Evolutionary conservation across 768 basidiomycete species (phyloP).

Genomic region (Epithele typhae): DNA sequence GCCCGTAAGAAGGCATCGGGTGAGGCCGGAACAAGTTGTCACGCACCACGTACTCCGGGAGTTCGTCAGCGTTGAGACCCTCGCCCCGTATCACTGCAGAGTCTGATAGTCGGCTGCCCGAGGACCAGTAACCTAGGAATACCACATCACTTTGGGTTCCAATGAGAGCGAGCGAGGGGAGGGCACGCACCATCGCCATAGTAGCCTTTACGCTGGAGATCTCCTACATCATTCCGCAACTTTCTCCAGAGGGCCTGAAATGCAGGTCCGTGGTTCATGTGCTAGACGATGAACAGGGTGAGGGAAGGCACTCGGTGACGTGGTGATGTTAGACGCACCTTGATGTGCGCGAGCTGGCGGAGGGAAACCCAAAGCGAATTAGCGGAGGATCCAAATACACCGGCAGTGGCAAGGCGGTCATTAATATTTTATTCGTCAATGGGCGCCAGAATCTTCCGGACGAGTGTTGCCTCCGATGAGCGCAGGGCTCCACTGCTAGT

Average conservation of each 20-base stretch:
- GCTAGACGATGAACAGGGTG: conserved; percentile 37
- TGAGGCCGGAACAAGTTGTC: too few species aligned
- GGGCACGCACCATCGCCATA: conserved; percentile 66
- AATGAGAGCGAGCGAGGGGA: not conserved
- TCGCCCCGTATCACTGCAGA: conserved; percentile 50
- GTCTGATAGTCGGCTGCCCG: conserved; percentile 66
- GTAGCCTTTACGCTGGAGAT: conserved; percentile 71
- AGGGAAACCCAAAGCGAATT: too few species aligned
- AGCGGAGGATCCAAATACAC: too few species aligned
- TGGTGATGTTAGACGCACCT: conserved; percentile 37
- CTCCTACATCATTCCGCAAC: conserved; percentile 60
- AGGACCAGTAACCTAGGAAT: conserved; percentile 72
- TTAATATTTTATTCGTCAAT: too few species aligned
- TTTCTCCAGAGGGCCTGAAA: conserved; percentile 75
- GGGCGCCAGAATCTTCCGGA: too few species aligned
- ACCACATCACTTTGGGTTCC: not conserved
- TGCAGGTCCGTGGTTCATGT: conserved; percentile 74
- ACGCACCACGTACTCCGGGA: conserved; percentile 75
- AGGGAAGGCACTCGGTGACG: too few species aligned
- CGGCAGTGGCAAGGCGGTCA: too few species aligned
- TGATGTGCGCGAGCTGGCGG: conserved; percentile 75
- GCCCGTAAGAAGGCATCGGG: too few species aligned
- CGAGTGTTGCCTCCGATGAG: too few species aligned
- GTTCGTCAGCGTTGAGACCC: conserved; percentile 48
- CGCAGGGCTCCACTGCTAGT: too few species aligned